Percentiles rank a stretch among this genome's conserved stretches.
phyloP scores from a whole-genome alignment of 208 protist species.

The Trypanosoma conorhini region DNA sequence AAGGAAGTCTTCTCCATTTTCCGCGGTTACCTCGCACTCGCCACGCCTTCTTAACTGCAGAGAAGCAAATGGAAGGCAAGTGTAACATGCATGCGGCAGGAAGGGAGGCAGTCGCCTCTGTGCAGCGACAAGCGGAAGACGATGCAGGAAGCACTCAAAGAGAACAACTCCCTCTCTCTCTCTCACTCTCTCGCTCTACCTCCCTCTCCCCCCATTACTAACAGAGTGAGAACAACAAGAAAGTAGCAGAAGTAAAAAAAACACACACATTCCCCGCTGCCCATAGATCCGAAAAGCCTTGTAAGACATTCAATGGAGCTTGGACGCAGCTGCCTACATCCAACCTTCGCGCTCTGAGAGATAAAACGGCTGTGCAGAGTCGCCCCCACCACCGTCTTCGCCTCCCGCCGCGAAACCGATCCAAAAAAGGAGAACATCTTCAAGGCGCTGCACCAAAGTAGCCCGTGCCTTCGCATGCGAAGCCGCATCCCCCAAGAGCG shows the following conservation, averaged over 20 bases:
- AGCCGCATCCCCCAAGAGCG: conserved; percentile 5
- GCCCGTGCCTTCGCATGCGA: conserved; percentile 21
- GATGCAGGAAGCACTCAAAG: neutral
- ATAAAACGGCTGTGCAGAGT: conserved; percentile 64
- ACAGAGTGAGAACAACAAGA: neutral
- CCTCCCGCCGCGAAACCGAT: conserved; percentile 59
- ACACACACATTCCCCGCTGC: neutral
- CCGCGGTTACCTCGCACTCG: neutral
- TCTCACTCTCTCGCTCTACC: no score
- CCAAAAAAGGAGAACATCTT: conserved; percentile 81
- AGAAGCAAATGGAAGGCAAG: neutral
- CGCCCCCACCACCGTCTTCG: conserved; percentile 22
- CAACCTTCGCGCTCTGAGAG: conserved; percentile 32
- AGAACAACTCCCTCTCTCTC: neutral
- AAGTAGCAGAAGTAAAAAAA: neutral
- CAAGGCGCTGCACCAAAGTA: conserved; percentile 24
- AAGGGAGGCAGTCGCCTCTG: neutral
- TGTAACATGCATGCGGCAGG: neutral
- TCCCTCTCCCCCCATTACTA: neutral
- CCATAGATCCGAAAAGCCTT: neutral
- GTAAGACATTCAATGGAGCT: neutral
- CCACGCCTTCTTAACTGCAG: conserved; percentile 6
- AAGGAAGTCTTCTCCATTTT: conserved; percentile 15
- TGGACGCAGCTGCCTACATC: conserved; percentile 7
- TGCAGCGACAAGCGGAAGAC: neutral